Base-by-base conservation (phyloP, 306 rosid genomes). In the Astragalus glycyphyllos region DNA sequence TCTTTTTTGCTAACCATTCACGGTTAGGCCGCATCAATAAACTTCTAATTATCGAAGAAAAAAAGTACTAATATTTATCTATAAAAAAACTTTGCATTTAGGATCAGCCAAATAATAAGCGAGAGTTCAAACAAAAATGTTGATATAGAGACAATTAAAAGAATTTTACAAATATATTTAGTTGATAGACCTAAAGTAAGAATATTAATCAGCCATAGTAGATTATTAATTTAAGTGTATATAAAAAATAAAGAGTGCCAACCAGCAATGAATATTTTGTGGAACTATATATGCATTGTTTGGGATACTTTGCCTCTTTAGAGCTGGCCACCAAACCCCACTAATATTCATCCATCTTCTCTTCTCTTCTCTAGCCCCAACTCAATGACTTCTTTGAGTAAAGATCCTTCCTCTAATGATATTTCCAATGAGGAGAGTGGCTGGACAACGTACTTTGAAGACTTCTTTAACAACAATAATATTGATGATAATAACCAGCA, bases 371-470 rank as follows among this genome's bases (percentile, higher is more conserved):
- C 32, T 12, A 34, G 2, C 44, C 38, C 2, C 42, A 32, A 59
- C 31, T 48, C 53, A 57, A 82, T 78, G 78, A 81, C 71, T 77
- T 85, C 91, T 29, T 9, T 51, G 60, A 68, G 53, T 62, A 69
- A 69, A 76, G 57, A 79, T 67, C 35, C 16, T 51, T 26, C 70
- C 58, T 80, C 75, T 11, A 48, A 74, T 26, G 54, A 68, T 57
- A 50, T 10, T 15, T 71, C 77, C 31, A 31, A 64, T 11, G 92
- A 87, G 68, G 98, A 92, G 81, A 92, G 98, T 62, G 85, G 92
- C 5, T 92, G 98, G 98, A 92, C 97, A 8, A 44, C 34, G 16
- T 88, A 92, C 83, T 85, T 92, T 32, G 91, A 90, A 23, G 88
- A 92, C 47, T 90, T 90, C 77, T 60, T 77, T 34, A 68, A 50